Percentiles rank a stretch among this genome's conserved stretches.
Conservation (phyloP, 257 asterid species). For the Salvia miltiorrhiza region DNA sequence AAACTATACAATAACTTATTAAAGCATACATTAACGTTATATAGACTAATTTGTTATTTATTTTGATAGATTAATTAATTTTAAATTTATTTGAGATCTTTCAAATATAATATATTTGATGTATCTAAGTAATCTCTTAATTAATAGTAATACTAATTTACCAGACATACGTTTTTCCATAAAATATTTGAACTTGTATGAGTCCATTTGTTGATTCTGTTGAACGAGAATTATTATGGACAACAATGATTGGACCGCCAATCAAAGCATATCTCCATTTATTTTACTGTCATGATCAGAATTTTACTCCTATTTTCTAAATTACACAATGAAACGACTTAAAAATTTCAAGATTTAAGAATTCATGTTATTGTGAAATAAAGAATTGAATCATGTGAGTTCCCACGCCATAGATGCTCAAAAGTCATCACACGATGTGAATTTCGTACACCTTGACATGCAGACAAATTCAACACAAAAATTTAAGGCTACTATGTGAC, state of each 20-base stretch:
- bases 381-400: slow-evolving; percentile 17
- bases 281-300: not conserved
- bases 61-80: too few species aligned
- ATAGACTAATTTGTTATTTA: too few species aligned
- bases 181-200: not conserved
- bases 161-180: not conserved
- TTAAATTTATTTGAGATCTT: too few species aligned
- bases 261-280: not conserved
- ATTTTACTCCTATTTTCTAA: not conserved
- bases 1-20: too few species aligned
- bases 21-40: too few species aligned
- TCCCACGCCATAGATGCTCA: slow-evolving; percentile 10
- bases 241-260: slow-evolving; percentile 15
- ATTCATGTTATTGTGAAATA: not conserved
- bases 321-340: not conserved
- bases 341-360: not conserved
- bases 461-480: slow-evolving; percentile 13
- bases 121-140: too few species aligned
- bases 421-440: slow-evolving; percentile 17
- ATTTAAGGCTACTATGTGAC: slow-evolving; percentile 18
- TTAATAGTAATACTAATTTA: too few species aligned
- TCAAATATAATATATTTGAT: too few species aligned
- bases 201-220: not conserved
- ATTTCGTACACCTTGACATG: not conserved
- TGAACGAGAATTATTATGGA: not conserved